Evolutionary conservation across 306 rosid genomes (phyloP).

Genomic region (Trifolium subterraneum): DNA sequence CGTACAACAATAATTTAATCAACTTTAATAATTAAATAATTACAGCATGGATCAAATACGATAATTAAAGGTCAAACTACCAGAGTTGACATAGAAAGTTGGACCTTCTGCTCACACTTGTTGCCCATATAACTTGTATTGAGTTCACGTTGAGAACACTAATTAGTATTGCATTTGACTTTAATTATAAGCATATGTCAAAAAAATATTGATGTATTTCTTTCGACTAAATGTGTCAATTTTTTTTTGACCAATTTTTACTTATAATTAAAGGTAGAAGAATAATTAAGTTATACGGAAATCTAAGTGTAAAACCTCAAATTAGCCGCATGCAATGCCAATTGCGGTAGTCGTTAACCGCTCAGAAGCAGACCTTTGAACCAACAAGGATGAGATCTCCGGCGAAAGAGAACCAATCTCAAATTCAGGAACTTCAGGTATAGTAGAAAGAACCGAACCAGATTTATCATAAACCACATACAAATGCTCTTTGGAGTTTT

Average conservation of each 20-base stretch:
- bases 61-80: background rate
- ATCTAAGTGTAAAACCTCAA: background rate
- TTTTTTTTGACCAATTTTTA: no score
- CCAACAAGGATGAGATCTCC: conserved; percentile 63
- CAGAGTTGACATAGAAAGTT: background rate
- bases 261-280: no score
- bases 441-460: conserved; percentile 65
- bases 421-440: conserved; percentile 70
- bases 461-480: conserved; percentile 67
- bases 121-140: background rate
- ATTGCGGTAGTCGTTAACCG: conserved; percentile 53
- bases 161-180: no score
- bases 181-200: no score
- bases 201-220: no score
- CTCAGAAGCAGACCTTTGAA: conserved; percentile 60
- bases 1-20: background rate
- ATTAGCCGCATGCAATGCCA: conserved; percentile 54
- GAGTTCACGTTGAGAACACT: background rate
- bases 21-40: background rate
- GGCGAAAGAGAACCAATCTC: conserved; percentile 60
- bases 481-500: conserved; percentile 56
- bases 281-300: background rate
- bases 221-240: no score
- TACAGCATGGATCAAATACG: background rate
- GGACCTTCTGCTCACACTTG: background rate